Conservation (phyloP, 2,329 filamentous ascomycete genomes). For the Aspergillus sp. region DNA sequence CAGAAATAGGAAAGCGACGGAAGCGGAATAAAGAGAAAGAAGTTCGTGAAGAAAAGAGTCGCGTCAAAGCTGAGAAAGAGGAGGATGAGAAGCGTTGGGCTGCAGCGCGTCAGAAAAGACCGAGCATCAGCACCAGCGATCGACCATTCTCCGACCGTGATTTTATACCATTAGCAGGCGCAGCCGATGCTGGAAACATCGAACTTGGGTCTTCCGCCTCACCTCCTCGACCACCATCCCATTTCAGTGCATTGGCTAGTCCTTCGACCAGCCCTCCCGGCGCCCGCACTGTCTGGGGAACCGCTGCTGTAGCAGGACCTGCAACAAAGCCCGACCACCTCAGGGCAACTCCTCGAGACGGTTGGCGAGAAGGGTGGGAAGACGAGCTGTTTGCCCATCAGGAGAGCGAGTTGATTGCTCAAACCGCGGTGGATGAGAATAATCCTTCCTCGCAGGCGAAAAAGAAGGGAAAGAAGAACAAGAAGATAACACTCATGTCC, state of each 20-base stretch:
- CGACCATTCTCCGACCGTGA: slow-evolving; percentile 60
- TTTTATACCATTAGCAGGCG: slow-evolving; percentile 61
- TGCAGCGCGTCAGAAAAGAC: slow-evolving; percentile 62
- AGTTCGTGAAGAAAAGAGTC: slow-evolving; percentile 80
- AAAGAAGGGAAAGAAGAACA: slow-evolving; percentile 66
- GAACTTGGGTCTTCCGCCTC: slow-evolving; percentile 37
- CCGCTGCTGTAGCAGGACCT: slow-evolving; percentile 62
- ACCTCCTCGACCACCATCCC: slow-evolving; percentile 43
- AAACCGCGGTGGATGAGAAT: slow-evolving; percentile 40
- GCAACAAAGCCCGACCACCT: slow-evolving; percentile 51
- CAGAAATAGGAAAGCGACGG: slow-evolving; percentile 73
- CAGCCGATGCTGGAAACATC: slow-evolving; percentile 23
- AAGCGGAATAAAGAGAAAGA: slow-evolving; percentile 82
- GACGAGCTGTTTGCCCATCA: slow-evolving; percentile 69
- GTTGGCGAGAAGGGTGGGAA: slow-evolving; percentile 84
- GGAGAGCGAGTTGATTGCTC: slow-evolving; percentile 50
- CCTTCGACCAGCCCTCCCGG: slow-evolving; percentile 79
- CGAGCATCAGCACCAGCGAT: slow-evolving; percentile 48
- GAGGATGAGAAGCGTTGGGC: slow-evolving; percentile 70
- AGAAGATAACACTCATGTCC: slow-evolving; percentile 69
- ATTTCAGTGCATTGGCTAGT: slow-evolving; percentile 61
- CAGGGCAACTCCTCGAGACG: slow-evolving; percentile 61
- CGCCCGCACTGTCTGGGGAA: slow-evolving; percentile 89
- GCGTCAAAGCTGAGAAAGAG: slow-evolving; percentile 75
- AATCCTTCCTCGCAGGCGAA: slow-evolving; percentile 40